Conservation (phyloP, 1,284 basidiomycete genomes). For the Marasmius tenuissimus region DNA sequence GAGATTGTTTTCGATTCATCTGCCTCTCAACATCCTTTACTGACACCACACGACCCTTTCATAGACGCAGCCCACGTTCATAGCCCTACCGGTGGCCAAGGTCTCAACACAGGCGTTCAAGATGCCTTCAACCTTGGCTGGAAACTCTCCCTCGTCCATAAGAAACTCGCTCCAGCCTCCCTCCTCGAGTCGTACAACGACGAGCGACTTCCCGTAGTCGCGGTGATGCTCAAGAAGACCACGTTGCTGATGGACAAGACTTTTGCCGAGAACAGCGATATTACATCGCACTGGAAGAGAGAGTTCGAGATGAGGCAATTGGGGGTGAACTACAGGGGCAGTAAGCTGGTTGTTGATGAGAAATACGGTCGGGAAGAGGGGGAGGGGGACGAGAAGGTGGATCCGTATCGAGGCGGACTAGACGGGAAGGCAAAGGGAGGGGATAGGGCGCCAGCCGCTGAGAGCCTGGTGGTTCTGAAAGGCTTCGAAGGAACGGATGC, state of each 20-base stretch:
- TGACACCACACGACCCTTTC: background rate
- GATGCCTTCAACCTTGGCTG: slow-evolving; percentile 27
- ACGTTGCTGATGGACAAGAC: slow-evolving; percentile 15
- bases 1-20: background rate
- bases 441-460: slow-evolving; percentile 26
- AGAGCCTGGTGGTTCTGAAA: slow-evolving; percentile 4
- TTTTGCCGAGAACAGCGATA: background rate
- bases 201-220: slow-evolving; percentile 29
- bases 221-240: slow-evolving; percentile 25
- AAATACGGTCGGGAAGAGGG: background rate
- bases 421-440: slow-evolving; percentile 19
- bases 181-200: slow-evolving; percentile 24
- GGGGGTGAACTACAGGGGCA: slow-evolving; percentile 33
- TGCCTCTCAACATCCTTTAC: background rate
- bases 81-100: slow-evolving; percentile 24
- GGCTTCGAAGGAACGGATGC: background rate
- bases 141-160: slow-evolving; percentile 29
- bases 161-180: slow-evolving; percentile 17
- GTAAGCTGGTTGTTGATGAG: slow-evolving; percentile 29
- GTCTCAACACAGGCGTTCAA: slow-evolving; percentile 22
- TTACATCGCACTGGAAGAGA: slow-evolving; percentile 8
- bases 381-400: slow-evolving; percentile 1
- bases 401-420: slow-evolving; percentile 14
- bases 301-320: slow-evolving; percentile 27
- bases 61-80: slow-evolving; percentile 22